Percentiles rank a stretch among this genome's conserved stretches.
phyloP scores from a whole-genome alignment of 805 yeast species.

The Millerozyma miso region DNA sequence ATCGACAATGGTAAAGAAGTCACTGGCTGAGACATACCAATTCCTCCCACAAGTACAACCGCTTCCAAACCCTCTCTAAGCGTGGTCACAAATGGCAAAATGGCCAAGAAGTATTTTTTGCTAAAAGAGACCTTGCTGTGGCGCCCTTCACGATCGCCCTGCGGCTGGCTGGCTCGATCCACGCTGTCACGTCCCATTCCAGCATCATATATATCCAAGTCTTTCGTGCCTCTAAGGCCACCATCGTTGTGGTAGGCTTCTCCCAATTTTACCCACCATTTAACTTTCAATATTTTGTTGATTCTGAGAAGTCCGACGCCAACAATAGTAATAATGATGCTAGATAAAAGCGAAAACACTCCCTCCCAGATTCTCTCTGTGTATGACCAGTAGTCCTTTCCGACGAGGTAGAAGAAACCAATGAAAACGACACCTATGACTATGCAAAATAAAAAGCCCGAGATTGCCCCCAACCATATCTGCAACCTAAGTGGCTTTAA shows the following conservation, averaged over 20 bases:
- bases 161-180: conserved; percentile 4
- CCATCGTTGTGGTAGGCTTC: conserved; percentile 30
- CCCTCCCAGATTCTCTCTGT: conserved; percentile 93
- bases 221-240: conserved; percentile 4
- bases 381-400: conserved; percentile 80
- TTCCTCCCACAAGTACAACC: conserved; percentile 86
- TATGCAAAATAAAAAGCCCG: conserved; percentile 68
- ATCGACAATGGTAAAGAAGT: conserved; percentile 51
- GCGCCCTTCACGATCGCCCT: conserved; percentile 5
- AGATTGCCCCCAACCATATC: conserved; percentile 76
- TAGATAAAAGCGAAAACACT: conserved; percentile 68
- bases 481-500: conserved; percentile 47
- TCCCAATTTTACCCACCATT: conserved; percentile 58
- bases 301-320: conserved; percentile 78
- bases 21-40: conserved; percentile 67
- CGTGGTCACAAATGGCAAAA: conserved; percentile 81
- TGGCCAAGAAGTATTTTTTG: conserved; percentile 64
- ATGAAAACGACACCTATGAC: conserved; percentile 71
- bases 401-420: conserved; percentile 65
- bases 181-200: conserved; percentile 3
- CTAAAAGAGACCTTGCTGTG: conserved; percentile 23
- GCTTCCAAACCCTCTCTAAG: conserved; percentile 90
- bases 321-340: conserved; percentile 79
- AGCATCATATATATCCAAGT: conserved; percentile 11
- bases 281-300: conserved; percentile 70